Base-by-base conservation (phyloP, 495 filamentous ascomycete species). In the Sabuloglossum arenarium region DNA sequence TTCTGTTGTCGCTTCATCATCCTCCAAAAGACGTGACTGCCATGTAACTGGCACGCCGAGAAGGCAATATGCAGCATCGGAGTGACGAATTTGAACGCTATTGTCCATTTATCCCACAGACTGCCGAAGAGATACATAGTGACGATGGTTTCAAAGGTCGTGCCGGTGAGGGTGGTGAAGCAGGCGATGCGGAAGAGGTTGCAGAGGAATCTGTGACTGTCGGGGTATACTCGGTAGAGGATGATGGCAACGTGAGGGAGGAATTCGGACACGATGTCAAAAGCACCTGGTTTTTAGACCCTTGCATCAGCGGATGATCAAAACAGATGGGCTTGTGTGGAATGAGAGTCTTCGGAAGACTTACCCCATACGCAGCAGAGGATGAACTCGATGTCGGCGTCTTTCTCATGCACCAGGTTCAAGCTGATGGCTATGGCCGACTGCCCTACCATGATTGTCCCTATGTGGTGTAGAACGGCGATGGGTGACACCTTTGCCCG, bases 291-390 rank as follows among this genome's bases (percentile, higher is more conserved):
- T 32, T 39, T 16, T 8, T 8, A 39, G 16, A 39, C 34, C 34
- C 16, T 16, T 39, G 34, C 34, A 39, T 8, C 16, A 39, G 8
- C 10, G 4, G 11, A 8, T 21, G 11, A 42, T 39, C 21, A 37
- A 37, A 14, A 16, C 30, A 21, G 25, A 6, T 19, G 30, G 2
- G 9, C 47, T 9, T 30, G 28, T 31, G 25, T n/a, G 27, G 0
- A 16, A n/a, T n/a, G 28, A 47, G 11, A 8, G 2, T 16, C 2
- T 16, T 14, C 8, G 32, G 42, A 14, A 56, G 23, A 61, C 63
- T 60, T 64, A 74, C 72, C 73, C 73, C 72, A 75, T 0, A 73
- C 67, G 6, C 67, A 68, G 29, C 72, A 75, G 0, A 75, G 63
- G 23, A 71, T 67, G 30, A 74, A 75, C 51, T 75, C 71, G 39